Evolutionary conservation across 148 eudicot genomes (phyloP), one percentile per base, ranked within the genome.

Genomic region (Rhododendron williamsianum): DNA sequence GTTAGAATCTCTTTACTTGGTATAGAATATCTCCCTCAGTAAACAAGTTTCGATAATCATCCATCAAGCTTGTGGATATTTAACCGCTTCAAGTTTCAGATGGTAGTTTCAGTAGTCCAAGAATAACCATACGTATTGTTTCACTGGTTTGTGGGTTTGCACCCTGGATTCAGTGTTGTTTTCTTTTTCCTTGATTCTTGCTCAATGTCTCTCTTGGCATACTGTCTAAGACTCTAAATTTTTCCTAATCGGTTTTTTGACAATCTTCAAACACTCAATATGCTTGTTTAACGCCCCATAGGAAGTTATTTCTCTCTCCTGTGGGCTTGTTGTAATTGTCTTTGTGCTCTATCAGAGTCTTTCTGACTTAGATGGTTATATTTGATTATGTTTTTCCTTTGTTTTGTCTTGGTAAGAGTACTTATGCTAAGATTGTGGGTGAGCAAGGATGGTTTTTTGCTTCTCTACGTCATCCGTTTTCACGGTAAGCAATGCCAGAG

Each of bases 361-460:
- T 49, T 81, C 4, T 56, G 25, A 9, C 30, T 65, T 60, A 45
- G 11, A 45, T 74, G 77, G 48, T 27, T n/a, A 3, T 33, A 54
- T 48, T 46, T 78, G 23, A 79, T 46, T 60, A 21, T 36, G 11
- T 1, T 58, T n/a, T 12, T 46, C 48, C 4, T 77, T 45, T 79
- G 88, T 51, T 18, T 80, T 84, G 38, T 41, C 78, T 72, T 69
- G 52, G 69, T 88, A 96, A 96, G 99, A 88, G 91, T 83, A 90
- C 98, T 69, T 96, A 96, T 88, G 95, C 94, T 79, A 95, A 92
- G 91, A 94, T 95, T 85, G 97, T 91, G 81, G 88, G 98, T 82
- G 86, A 94, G 38, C 99, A 96, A 88, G 99, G 99, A 87, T 95
- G 98, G 98, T 95, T 94, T 85, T 79, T 81, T 18, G 93, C 98